Evolutionary conservation across 1,284 basidiomycete species (phyloP).

Genomic region (Fomitopsis pinicola): DNA sequence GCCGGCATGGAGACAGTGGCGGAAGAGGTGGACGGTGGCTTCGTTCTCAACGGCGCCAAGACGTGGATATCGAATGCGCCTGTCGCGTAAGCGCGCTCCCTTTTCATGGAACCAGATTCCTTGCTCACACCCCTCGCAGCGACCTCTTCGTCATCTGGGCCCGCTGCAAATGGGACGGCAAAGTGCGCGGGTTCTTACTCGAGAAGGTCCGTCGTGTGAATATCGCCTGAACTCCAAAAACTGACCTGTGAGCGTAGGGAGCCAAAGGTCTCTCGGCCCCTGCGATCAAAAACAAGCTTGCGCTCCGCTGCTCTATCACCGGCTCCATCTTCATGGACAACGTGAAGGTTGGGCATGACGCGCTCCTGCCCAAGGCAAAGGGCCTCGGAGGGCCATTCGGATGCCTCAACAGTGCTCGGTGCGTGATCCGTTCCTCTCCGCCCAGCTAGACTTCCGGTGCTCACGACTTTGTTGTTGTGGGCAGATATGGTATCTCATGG

Average conservation of each 20-base stretch:
- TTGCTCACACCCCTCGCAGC: constrained; percentile 31
- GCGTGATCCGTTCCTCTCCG: constrained; percentile 5
- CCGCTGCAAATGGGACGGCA: constrained; percentile 90
- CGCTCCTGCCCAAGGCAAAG: constrained; percentile 70
- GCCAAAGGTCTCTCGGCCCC: constrained; percentile 83
- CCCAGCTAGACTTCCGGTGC: neutral
- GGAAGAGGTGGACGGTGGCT: constrained; percentile 80
- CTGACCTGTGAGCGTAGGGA: constrained; percentile 42
- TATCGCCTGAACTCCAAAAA: neutral
- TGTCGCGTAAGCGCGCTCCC: constrained; percentile 57
- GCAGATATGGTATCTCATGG: constrained; percentile 85
- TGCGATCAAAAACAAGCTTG: constrained; percentile 90
- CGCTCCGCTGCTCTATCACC: constrained; percentile 85
- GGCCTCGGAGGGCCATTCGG: constrained; percentile 86
- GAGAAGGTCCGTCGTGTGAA: constrained; percentile 61
- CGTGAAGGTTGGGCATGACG: constrained; percentile 66
- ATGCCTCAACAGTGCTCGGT: constrained; percentile 87
- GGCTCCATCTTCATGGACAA: constrained; percentile 94
- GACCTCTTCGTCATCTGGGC: constrained; percentile 94
- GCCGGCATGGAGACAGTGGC: constrained; percentile 93
- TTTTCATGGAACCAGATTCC: neutral
- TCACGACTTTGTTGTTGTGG: neutral
- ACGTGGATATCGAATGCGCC: constrained; percentile 96
- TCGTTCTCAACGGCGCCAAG: constrained; percentile 86
- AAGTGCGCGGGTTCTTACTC: constrained; percentile 88